These are phyloP conservation scores for Vickermania spadyakhi DNA, from an alignment of 208 protist species.

Conservation along the genomic window DNA sequence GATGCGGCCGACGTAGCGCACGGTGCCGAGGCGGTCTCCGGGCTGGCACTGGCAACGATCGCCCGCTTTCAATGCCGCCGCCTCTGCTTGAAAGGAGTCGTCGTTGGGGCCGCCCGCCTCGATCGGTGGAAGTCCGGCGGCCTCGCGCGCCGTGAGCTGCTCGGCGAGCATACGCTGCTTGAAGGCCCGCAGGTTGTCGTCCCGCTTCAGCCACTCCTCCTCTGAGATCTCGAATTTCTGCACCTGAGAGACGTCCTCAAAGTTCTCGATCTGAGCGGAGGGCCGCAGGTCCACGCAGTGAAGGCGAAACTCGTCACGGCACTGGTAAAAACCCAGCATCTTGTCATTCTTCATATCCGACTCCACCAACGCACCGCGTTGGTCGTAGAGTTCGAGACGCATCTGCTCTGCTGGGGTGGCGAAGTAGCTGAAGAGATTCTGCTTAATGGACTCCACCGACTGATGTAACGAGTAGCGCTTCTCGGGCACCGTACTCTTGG, in stretches of 20 bases:
- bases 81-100: conserved; percentile 39
- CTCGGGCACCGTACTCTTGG: conserved; percentile 64
- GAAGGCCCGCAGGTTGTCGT: conserved; percentile 70
- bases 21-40: conserved; percentile 73
- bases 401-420: conserved; percentile 54
- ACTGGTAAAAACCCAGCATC: conserved; percentile 81
- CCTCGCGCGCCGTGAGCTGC: conserved; percentile 61
- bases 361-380: conserved; percentile 47
- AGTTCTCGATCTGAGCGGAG: conserved; percentile 45
- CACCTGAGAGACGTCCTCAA: conserved; percentile 79
- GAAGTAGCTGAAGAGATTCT: conserved; percentile 75
- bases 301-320: conserved; percentile 70
- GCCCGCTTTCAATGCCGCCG: conserved; percentile 66
- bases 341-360: conserved; percentile 58
- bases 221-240: conserved; percentile 90
- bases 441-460: conserved; percentile 72
- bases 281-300: conserved; percentile 86
- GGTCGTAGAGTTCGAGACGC: conserved; percentile 74
- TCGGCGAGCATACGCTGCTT: conserved; percentile 65
- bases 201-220: conserved; percentile 83
- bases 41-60: conserved; percentile 77
- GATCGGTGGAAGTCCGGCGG: conserved; percentile 34
- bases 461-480: conserved; percentile 77
- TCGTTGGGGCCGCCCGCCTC: conserved; percentile 14
- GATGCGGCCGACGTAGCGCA: conserved; percentile 83